Base-by-base conservation (phyloP, 2,329 filamentous ascomycete genomes). In the Neonectria neomacrospora region DNA sequence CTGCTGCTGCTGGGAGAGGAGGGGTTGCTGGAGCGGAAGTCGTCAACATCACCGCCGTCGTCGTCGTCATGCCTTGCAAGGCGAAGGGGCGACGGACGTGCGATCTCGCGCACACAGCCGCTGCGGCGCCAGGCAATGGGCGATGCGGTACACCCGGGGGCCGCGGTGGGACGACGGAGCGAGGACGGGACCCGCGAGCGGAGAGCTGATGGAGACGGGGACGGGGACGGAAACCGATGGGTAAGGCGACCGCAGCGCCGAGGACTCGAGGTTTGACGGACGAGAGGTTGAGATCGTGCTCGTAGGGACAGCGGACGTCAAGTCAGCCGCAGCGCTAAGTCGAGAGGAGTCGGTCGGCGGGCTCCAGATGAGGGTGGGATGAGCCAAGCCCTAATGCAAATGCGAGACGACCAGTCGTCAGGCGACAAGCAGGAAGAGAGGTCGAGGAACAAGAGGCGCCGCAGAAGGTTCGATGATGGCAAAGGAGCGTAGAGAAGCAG, bases 41-140 rank as follows among this genome's bases (percentile, higher is more conserved):
- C 70, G 85, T 81, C 74, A 86, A 86, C 83, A 88, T 85, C 75
- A 86, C 82, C 73, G 84, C 81, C 71, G 82, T 85, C 69, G 73
- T 76, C 69, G 73, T 76, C 68, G 74, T 77, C 74, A 77, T 77
- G 68, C 71, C 71, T 75, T 67, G 71, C 68, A 54, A 54, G 62
- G 56, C 63, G 58, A 53, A 65, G 59, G 63, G 62, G 68, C 67
- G 69, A 72, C 70, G 70, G 58, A 70, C 67, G 71, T 73, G 71
- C 71, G 71, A 73, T 72, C 71, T 72, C 65, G 71, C 71, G 71
- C 71, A 72, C 67, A 63, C 71, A 67, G 67, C 71, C 71, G 71
- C 68, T 71, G 63, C 71, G 71, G 64, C 71, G 70, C 63, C 70
- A 57, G 67, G 67, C 58, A 60, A 63, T 71, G 64, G 50, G 60